Base-by-base conservation (phyloP, 495 filamentous ascomycete species). In the Penicillium paradoxum region DNA sequence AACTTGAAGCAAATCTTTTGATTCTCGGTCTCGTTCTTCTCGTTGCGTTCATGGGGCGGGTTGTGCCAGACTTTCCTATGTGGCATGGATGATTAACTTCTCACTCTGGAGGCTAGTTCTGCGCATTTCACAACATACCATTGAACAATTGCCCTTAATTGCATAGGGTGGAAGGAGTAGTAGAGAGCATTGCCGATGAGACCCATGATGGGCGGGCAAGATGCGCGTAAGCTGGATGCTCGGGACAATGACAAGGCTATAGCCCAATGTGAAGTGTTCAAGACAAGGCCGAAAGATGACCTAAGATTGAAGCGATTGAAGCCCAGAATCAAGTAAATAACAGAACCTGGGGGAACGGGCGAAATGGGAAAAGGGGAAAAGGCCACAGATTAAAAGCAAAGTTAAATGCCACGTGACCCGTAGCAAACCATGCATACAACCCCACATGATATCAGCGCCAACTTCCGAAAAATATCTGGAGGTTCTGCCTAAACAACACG, bases 11-110 rank as follows among this genome's bases (percentile, higher is more conserved):
- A 97, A 69, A 78, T 71, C 65, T 80, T 81, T 52, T 93, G 78
- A 3, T 85, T 87, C 33, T 75, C 72, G 5, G 84, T 73, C 66
- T 97, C 95, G 53, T 90, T 85, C 50, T 76, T 75, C 52, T 77
- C 72, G 59, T 95, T 79, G 39, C 95, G 89, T 66, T 83, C 84
- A 72, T 98, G 89, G 22, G 93, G 88, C 0, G 95, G 85, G 56
- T 91, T 87, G 73, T 97, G 93, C 91, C 91, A 97, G 58, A 92
- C 77, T 78, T 92, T 95, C 91, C 91, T 97, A 66, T 54, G 49
- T 8, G 29, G 51, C 17, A 38, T 33, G 15, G 27, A 40, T 37
- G 21, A 39, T 37, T 49, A 52, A 40, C 19, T 39, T 17, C 2
- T 24, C 2, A 10, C 10, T 2, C 2, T 4, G 10, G 5, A 17